Evolutionary conservation across 768 basidiomycete genomes (phyloP).

Genomic region (Mycena amicta): DNA sequence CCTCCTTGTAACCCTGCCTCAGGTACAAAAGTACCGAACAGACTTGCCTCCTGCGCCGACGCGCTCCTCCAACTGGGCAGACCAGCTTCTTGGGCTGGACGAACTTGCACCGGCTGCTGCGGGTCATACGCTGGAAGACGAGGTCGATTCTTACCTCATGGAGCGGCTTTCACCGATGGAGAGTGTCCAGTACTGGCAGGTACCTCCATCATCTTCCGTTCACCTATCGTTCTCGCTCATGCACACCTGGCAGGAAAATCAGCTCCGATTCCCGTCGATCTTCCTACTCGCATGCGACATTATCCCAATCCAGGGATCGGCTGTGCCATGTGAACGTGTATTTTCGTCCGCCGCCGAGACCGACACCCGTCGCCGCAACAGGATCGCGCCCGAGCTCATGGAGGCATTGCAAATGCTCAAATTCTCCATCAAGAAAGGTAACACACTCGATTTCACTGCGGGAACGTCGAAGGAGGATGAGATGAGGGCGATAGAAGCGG

Average conservation of each 20-base stretch:
- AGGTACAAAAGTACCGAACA: background rate
- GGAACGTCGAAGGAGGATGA: background rate
- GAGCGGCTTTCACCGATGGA: constrained; percentile 6
- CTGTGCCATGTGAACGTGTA: constrained; percentile 34
- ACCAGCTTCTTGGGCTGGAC: constrained; percentile 4
- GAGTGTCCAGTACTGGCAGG: constrained; percentile 8
- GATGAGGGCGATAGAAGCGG: background rate
- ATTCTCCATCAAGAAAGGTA: background rate
- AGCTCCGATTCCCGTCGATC: constrained; percentile 27
- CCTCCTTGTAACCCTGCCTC: background rate
- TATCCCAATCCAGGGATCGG: constrained; percentile 35
- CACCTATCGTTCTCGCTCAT: background rate
- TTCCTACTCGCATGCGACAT: constrained; percentile 33
- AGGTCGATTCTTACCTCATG: constrained; percentile 22
- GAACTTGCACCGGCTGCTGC: background rate
- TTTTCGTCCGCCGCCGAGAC: constrained; percentile 36
- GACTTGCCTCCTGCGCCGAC: background rate
- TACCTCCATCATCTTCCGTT: background rate
- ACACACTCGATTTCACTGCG: background rate
- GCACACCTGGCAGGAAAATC: constrained; percentile 20
- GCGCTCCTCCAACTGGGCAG: constrained; percentile 5
- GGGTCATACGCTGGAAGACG: constrained; percentile 14
- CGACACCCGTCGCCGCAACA: constrained; percentile 18
- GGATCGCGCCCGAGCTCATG: background rate
- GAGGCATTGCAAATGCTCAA: background rate